Conservation (phyloP, 2,329 filamentous ascomycete species). For the Neonectria hederae region DNA sequence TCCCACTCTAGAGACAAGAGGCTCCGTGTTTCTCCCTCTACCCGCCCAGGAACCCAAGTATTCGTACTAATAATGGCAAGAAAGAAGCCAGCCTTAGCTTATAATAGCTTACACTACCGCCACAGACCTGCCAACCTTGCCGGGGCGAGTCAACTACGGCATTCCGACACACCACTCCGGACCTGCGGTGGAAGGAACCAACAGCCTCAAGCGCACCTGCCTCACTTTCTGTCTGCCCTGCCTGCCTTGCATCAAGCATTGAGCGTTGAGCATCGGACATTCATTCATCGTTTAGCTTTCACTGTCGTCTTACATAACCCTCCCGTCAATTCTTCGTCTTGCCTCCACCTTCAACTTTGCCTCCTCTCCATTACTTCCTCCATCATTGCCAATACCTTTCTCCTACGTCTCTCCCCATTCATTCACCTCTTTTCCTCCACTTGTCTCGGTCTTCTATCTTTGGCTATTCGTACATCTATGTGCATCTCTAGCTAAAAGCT, state of each 20-base stretch:
- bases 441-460: neutral
- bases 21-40: neutral
- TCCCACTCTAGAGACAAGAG: neutral
- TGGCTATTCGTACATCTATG: neutral
- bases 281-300: neutral
- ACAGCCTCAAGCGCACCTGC: neutral
- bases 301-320: neutral
- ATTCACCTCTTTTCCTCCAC: neutral
- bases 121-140: neutral
- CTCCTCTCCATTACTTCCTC: neutral
- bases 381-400: neutral
- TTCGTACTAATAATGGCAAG: neutral
- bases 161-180: conserved; percentile 3
- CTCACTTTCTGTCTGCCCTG: neutral
- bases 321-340: neutral
- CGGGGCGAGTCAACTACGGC: neutral
- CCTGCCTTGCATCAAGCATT: neutral
- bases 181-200: conserved; percentile 3
- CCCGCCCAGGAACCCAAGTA: neutral
- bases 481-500: neutral
- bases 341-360: neutral
- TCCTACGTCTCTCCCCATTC: neutral
- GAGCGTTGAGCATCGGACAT: neutral
- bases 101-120: neutral
- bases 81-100: neutral